phyloP scores from a whole-genome alignment of 805 yeast genomes.

The Ogataea allantospora region DNA sequence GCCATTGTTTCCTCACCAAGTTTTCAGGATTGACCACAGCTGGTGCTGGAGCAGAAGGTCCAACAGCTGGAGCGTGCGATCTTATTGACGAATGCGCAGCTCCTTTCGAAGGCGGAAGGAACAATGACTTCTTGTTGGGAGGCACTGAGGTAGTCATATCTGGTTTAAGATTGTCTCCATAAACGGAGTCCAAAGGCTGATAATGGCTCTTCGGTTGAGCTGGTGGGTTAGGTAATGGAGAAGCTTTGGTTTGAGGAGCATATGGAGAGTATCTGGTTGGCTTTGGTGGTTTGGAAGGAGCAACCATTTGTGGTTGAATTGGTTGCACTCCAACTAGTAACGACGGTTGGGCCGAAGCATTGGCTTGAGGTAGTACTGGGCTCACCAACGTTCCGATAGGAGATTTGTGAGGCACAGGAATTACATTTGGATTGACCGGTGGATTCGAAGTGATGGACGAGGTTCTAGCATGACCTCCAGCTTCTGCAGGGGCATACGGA shows the following conservation, averaged over 20 bases:
- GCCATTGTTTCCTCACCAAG: conserved; percentile 62
- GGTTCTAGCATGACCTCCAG: conserved; percentile 32
- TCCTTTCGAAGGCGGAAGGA: conserved; percentile 18
- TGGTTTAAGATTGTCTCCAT: conserved; percentile 20
- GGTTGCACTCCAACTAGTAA: conserved; percentile 1
- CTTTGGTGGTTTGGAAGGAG: not conserved
- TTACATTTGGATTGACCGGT: conserved; percentile 27
- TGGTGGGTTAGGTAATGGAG: conserved; percentile 7
- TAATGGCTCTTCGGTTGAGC: conserved; percentile 4
- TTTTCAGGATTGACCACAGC: conserved; percentile 52
- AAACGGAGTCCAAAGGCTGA: conserved; percentile 20
- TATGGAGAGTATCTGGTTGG: conserved; percentile 22
- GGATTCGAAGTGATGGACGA: conserved; percentile 22
- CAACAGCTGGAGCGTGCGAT: conserved; percentile 1
- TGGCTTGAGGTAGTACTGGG: conserved; percentile 7
- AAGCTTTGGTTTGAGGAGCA: conserved; percentile 9
- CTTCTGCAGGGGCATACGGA: conserved; percentile 34
- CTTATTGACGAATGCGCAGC: conserved; percentile 1
- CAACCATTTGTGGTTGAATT: conserved; percentile 1
- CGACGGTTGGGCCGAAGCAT: not conserved
- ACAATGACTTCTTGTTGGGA: conserved; percentile 13
- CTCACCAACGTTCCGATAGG: conserved; percentile 18
- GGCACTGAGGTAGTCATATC: conserved; percentile 16
- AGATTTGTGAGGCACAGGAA: conserved; percentile 31
- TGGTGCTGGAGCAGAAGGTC: conserved; percentile 34